phyloP scores from a whole-genome alignment of 1,284 basidiomycete genomes.

The Veloboletus limbatus region DNA sequence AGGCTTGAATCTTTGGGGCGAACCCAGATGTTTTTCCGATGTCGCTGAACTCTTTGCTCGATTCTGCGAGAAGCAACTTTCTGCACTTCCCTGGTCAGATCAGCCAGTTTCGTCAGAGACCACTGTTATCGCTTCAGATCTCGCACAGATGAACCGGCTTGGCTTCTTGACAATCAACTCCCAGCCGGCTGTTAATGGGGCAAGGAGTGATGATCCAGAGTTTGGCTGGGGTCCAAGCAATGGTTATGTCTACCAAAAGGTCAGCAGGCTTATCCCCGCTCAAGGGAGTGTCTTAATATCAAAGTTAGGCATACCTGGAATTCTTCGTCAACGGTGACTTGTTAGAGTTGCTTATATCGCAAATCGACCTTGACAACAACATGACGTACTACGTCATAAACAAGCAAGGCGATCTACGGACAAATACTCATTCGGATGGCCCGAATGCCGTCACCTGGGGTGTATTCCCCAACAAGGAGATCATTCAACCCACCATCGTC shows the following conservation, averaged over 20 bases:
- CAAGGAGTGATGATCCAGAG: slow-evolving; percentile 77
- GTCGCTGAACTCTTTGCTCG: slow-evolving; percentile 74
- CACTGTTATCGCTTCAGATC: slow-evolving; percentile 73
- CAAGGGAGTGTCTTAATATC: neutral
- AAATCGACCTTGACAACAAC: slow-evolving; percentile 85
- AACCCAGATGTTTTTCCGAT: slow-evolving; percentile 67
- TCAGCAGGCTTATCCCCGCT: slow-evolving; percentile 35
- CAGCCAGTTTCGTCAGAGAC: slow-evolving; percentile 85
- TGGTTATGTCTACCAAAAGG: slow-evolving; percentile 98
- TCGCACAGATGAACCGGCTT: slow-evolving; percentile 83
- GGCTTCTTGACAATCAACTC: slow-evolving; percentile 98
- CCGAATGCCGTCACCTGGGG: slow-evolving; percentile 99
- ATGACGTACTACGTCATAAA: slow-evolving; percentile 98
- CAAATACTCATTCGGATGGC: slow-evolving; percentile 89
- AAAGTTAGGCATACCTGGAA: slow-evolving; percentile 87
- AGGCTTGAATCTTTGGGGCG: slow-evolving; percentile 85
- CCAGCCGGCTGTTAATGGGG: slow-evolving; percentile 96
- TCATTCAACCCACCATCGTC: slow-evolving; percentile 97
- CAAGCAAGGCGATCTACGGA: slow-evolving; percentile 87
- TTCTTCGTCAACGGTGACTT: slow-evolving; percentile 86
- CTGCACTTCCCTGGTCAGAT: slow-evolving; percentile 95
- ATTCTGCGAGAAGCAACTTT: slow-evolving; percentile 73
- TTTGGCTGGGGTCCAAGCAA: slow-evolving; percentile 95
- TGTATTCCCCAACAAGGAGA: slow-evolving; percentile 97
- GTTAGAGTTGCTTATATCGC: slow-evolving; percentile 72